Conservation (phyloP, 2,329 filamentous ascomycete genomes). For the Colletotrichum tropicicola region DNA sequence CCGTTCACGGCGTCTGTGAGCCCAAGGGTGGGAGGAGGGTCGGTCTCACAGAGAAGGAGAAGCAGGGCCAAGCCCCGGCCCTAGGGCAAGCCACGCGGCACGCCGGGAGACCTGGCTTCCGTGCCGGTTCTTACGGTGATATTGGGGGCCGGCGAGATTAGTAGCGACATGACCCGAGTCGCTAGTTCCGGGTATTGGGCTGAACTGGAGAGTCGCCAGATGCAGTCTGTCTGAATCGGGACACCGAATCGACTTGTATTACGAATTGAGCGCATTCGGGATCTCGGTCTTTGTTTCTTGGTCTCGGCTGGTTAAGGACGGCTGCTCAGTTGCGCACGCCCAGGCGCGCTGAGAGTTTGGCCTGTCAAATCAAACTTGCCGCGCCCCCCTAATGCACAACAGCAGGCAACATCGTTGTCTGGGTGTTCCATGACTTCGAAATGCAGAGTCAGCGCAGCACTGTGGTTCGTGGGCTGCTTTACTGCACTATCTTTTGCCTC, state of each 20-base stretch:
- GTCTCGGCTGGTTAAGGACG: too few species aligned
- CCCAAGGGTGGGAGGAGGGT: background rate
- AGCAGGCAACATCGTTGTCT: background rate
- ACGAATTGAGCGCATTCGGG: too few species aligned
- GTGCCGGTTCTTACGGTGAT: background rate
- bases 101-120: conserved; percentile 3
- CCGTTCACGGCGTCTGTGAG: background rate
- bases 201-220: background rate
- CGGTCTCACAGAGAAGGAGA: background rate
- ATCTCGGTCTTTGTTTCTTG: too few species aligned
- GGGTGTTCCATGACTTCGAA: background rate
- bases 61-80: background rate
- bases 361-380: background rate
- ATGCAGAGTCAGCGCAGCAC: background rate
- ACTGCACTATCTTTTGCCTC: background rate
- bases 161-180: background rate
- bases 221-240: background rate
- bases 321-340: too few species aligned
- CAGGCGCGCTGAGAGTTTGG: too few species aligned
- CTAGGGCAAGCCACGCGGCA: conserved; percentile 13
- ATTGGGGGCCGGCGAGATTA: conserved; percentile 8
- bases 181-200: conserved; percentile 6
- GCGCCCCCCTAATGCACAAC: background rate
- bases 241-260: too few species aligned
- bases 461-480: background rate